Evolutionary conservation across 176 grass and related monocot genomes (phyloP).

Genomic region (Aechmea fasciata): DNA sequence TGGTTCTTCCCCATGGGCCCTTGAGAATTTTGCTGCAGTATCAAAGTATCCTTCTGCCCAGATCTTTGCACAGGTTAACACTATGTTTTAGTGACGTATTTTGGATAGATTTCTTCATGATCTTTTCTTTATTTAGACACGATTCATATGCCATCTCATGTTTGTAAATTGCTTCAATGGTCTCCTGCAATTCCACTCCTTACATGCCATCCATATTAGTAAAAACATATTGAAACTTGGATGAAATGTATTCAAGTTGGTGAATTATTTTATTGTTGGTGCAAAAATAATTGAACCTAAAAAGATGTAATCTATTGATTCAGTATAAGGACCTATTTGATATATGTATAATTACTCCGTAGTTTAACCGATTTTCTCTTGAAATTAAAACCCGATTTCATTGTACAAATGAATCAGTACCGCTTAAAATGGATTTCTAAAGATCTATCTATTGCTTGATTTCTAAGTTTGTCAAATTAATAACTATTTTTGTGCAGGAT

Average conservation of each 20-base stretch:
- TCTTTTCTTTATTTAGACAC: constrained; percentile 2
- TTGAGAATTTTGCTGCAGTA: constrained; percentile 81
- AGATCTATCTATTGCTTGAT: too few species aligned
- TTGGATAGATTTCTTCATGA: neutral
- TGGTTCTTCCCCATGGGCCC: constrained; percentile 69
- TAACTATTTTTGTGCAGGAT: constrained; percentile 39
- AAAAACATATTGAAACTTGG: neutral
- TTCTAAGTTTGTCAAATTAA: too few species aligned
- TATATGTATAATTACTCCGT: too few species aligned
- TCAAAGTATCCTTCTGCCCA: constrained; percentile 85
- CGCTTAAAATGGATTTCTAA: neutral
- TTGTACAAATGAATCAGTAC: too few species aligned
- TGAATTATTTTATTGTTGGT: neutral
- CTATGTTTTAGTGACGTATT: constrained; percentile 8
- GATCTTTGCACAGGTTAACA: constrained; percentile 76
- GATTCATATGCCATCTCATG: neutral
- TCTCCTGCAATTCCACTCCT: neutral
- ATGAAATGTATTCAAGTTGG: neutral
- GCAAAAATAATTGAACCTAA: neutral
- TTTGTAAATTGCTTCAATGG: neutral
- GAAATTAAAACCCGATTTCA: too few species aligned
- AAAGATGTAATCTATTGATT: neutral
- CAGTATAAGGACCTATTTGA: neutral
- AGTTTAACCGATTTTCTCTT: too few species aligned
- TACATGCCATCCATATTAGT: neutral